Conservation (phyloP, 768 basidiomycete species). For the Termitomyces sp. region DNA sequence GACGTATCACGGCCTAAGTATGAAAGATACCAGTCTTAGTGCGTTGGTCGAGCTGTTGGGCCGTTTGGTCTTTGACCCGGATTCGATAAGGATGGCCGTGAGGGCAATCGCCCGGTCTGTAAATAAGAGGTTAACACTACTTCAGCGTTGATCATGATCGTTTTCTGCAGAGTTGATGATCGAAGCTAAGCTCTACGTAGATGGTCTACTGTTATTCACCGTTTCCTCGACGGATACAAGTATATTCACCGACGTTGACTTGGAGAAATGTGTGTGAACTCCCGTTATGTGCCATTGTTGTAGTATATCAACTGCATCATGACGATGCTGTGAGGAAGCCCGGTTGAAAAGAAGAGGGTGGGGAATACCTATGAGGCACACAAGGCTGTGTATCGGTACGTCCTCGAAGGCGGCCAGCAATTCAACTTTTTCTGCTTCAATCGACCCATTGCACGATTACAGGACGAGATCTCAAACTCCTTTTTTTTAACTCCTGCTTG, state of each 20-base stretch:
- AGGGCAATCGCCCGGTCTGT: background rate
- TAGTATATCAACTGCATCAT: constrained; percentile 90
- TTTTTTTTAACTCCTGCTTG: background rate
- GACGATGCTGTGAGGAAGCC: constrained; percentile 11
- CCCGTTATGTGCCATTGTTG: constrained; percentile 92
- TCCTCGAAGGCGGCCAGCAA: constrained; percentile 83
- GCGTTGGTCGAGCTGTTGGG: background rate
- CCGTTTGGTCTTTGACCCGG: background rate
- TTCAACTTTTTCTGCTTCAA: constrained; percentile 75
- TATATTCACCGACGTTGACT: background rate
- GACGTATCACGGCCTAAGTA: background rate
- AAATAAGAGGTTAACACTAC: background rate
- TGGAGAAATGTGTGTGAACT: background rate
- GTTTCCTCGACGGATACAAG: too few species aligned
- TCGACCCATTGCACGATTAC: constrained; percentile 68
- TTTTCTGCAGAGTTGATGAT: background rate
- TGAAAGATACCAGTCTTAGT: background rate
- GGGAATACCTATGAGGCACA: constrained; percentile 77
- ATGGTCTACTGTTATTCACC: background rate
- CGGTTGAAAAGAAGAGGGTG: background rate
- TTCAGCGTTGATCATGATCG: background rate
- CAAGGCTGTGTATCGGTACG: constrained; percentile 75
- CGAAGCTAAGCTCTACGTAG: background rate
- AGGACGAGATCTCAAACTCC: background rate
- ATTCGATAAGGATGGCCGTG: background rate